Evolutionary conservation across 176 grass and related monocot genomes (phyloP).

Genomic region (Juncus effusus): DNA sequence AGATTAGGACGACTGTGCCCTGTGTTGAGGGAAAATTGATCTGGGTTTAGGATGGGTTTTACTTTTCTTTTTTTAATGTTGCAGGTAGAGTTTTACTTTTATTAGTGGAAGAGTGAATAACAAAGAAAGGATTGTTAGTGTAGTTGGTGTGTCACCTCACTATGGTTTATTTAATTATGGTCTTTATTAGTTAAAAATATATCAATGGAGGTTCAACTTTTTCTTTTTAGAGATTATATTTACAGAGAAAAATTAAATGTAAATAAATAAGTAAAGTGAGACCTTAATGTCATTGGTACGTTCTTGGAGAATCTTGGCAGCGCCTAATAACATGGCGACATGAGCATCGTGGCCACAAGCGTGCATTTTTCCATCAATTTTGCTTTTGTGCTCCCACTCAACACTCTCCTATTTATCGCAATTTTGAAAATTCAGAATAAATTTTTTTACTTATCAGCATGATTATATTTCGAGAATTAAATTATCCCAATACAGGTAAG

Average conservation of each 20-base stretch:
- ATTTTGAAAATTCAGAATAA: slow-evolving; percentile 23
- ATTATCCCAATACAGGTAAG: no score
- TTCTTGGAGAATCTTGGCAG: slow-evolving; percentile 96
- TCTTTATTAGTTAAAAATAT: no score
- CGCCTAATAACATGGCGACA: slow-evolving; percentile 78
- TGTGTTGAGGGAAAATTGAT: slow-evolving; percentile 32
- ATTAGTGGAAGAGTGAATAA: no score
- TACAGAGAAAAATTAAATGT: not conserved
- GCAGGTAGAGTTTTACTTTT: no score
- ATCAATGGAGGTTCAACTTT: no score
- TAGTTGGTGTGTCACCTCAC: no score
- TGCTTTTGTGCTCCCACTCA: slow-evolving; percentile 97
- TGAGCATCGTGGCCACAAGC: slow-evolving; percentile 94
- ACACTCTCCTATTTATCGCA: slow-evolving; percentile 62
- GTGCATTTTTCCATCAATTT: slow-evolving; percentile 96
- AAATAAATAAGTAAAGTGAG: slow-evolving; percentile 4
- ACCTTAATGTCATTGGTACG: slow-evolving; percentile 69
- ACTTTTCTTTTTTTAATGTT: no score
- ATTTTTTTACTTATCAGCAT: slow-evolving; percentile 9
- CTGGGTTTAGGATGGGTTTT: no score
- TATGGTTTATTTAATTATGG: no score
- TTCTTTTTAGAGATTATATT: no score
- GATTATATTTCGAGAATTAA: not conserved
- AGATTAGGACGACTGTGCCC: slow-evolving; percentile 75
- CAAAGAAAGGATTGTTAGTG: no score